These are phyloP conservation scores for Asclepias syriaca DNA, from an alignment of 257 asterid species.

Conservation along the genomic window DNA sequence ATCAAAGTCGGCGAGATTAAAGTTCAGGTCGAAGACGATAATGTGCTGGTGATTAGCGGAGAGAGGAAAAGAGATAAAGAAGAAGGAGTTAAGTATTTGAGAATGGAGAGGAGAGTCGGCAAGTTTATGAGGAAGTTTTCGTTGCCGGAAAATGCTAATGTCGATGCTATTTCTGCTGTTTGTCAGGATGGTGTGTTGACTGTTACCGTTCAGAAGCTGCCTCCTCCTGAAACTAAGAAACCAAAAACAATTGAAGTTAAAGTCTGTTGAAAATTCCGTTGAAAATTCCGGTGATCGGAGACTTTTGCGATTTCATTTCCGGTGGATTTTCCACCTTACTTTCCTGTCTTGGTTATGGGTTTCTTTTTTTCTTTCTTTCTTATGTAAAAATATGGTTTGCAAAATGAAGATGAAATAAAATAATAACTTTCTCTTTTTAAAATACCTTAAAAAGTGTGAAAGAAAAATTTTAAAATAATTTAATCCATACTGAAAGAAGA, in stretches of 20 bases:
- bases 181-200: conserved; percentile 78
- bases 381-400: too few relatives aligned
- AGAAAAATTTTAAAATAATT: too few relatives aligned
- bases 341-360: too few relatives aligned
- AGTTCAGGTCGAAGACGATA: conserved; percentile 71
- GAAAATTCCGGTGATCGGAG: not conserved
- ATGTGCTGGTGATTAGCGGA: conserved; percentile 48
- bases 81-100: conserved; percentile 46
- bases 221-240: conserved; percentile 88
- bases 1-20: conserved; percentile 60
- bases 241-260: conserved; percentile 66
- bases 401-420: too few relatives aligned
- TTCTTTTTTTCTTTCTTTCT: too few relatives aligned
- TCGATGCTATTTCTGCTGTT: conserved; percentile 51
- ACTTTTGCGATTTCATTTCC: not conserved
- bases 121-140: conserved; percentile 73
- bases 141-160: conserved; percentile 72
- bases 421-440: too few relatives aligned
- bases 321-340: not conserved
- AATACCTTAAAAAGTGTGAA: too few relatives aligned
- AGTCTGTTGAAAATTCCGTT: conserved; percentile 23
- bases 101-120: conserved; percentile 72
- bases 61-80: conserved; percentile 59
- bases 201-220: conserved; percentile 62
- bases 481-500: too few relatives aligned